Percentiles rank a stretch among this genome's conserved stretches.
Conservation (phyloP, 768 basidiomycete species). For the Hysterangium stoloniferum region DNA sequence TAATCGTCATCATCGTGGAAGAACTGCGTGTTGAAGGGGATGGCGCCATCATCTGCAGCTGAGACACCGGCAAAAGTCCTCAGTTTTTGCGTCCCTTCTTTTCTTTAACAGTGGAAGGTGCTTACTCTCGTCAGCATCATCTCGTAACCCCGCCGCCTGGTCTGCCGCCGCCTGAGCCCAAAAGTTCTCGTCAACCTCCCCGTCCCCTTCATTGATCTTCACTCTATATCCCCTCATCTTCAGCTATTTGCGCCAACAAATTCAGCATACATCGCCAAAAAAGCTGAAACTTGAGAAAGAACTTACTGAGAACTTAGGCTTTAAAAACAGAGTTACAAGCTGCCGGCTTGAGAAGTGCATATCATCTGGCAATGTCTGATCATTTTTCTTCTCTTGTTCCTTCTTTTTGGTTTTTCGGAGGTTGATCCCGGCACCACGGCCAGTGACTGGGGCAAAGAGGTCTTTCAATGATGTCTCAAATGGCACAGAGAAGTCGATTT, state of each 20-base stretch:
- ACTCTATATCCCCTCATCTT: conserved; percentile 78
- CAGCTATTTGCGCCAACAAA: conserved; percentile 52
- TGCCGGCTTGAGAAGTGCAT: conserved; percentile 94
- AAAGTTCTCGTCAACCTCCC: conserved; percentile 92
- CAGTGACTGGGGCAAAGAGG: conserved; percentile 68
- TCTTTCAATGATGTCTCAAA: conserved; percentile 56
- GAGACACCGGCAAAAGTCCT: too few relatives aligned
- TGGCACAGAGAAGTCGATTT: conserved; percentile 69
- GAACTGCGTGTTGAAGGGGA: conserved; percentile 93
- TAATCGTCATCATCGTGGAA: conserved; percentile 91
- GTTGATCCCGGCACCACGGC: conserved; percentile 57
- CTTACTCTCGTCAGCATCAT: conserved; percentile 60
- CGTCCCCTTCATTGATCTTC: conserved; percentile 47
- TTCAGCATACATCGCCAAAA: not conserved
- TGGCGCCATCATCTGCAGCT: conserved; percentile 43
- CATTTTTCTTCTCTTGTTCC: conserved; percentile 55
- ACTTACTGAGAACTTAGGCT: conserved; percentile 89
- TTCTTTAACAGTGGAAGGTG: not conserved
- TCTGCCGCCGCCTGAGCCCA: conserved; percentile 95
- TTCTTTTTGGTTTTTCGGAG: conserved; percentile 47
- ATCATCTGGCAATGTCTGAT: conserved; percentile 85
- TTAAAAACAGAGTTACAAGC: conserved; percentile 86
- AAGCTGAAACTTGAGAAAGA: conserved; percentile 4
- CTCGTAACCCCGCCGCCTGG: conserved; percentile 53
- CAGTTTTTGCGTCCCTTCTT: too few relatives aligned